These are phyloP conservation scores for Trametes coccinea DNA, from an alignment of 768 basidiomycete species.

Conservation along the genomic window DNA sequence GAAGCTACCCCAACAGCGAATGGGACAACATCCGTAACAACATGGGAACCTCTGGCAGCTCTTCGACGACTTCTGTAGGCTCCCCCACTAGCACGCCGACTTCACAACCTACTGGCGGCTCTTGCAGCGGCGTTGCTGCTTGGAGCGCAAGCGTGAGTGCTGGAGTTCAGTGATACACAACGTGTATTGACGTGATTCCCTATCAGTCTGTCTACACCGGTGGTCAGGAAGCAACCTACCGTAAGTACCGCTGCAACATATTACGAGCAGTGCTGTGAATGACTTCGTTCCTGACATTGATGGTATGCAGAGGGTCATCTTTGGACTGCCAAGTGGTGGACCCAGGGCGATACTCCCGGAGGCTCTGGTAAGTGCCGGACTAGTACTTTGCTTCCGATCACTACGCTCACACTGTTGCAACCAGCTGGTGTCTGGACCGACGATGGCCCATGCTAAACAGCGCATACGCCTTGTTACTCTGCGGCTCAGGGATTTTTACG, in stretches of 20 bases:
- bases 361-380: slow-evolving; percentile 41
- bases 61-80: slow-evolving; percentile 22
- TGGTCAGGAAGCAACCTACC: slow-evolving; percentile 47
- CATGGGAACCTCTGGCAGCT: slow-evolving; percentile 43
- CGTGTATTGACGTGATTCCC: not conserved
- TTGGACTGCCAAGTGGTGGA: slow-evolving; percentile 69
- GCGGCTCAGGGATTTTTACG: not conserved
- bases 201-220: slow-evolving; percentile 46
- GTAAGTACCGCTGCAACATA: slow-evolving; percentile 31
- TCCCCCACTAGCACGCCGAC: slow-evolving; percentile 24
- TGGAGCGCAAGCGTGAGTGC: slow-evolving; percentile 46
- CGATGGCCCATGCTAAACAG: slow-evolving; percentile 43
- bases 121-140: slow-evolving; percentile 45
- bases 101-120: not conserved
- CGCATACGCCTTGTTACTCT: not conserved
- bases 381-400: not conserved
- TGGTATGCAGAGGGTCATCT: slow-evolving; percentile 44
- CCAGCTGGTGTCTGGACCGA: slow-evolving; percentile 59
- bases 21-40: slow-evolving; percentile 71
- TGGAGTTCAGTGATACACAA: not conserved
- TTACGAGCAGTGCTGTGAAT: too few species aligned
- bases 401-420: slow-evolving; percentile 3
- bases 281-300: too few species aligned
- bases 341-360: slow-evolving; percentile 56
- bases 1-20: slow-evolving; percentile 58